Conservation (phyloP, 2,329 filamentous ascomycete genomes). For the Fusarium sp. region DNA sequence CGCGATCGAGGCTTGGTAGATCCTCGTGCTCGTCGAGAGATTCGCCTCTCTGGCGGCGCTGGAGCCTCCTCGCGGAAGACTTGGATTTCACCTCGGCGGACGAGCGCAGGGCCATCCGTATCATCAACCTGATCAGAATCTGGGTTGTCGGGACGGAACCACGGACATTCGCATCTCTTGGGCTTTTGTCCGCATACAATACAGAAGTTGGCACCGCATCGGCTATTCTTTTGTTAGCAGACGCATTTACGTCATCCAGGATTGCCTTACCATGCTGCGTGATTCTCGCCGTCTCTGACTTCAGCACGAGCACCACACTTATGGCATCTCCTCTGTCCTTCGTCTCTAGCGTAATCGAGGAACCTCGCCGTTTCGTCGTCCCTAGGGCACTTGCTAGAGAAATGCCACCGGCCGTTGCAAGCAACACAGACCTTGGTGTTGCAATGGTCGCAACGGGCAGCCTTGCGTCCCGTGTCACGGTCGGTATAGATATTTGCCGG, state of each 20-base stretch:
- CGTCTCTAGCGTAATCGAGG: conserved; percentile 72
- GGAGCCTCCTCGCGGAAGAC: conserved; percentile 32
- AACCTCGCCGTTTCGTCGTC: conserved; percentile 74
- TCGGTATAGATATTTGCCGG: conserved; percentile 74
- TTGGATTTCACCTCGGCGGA: conserved; percentile 41
- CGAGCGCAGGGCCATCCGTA: conserved; percentile 59
- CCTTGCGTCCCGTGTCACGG: conserved; percentile 68
- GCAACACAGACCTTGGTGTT: conserved; percentile 78
- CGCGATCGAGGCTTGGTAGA: conserved; percentile 41
- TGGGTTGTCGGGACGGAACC: conserved; percentile 74
- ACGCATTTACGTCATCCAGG: not conserved
- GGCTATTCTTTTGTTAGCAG: conserved; percentile 56
- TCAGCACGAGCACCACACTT: conserved; percentile 81
- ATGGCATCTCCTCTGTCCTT: conserved; percentile 82
- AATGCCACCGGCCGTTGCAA: conserved; percentile 83
- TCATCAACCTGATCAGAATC: conserved; percentile 67
- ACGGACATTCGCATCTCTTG: conserved; percentile 86
- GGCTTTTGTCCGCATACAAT: conserved; percentile 86
- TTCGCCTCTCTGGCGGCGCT: conserved; percentile 46
- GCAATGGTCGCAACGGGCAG: conserved; percentile 78
- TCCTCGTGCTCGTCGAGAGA: conserved; percentile 33
- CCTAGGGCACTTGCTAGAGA: conserved; percentile 74
- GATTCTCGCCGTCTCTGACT: conserved; percentile 85
- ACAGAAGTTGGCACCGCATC: conserved; percentile 86
- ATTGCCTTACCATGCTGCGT: conserved; percentile 81